These are phyloP conservation scores for Papiliotrema fonsecae DNA, from an alignment of 1,284 basidiomycete species.

Conservation along the genomic window DNA sequence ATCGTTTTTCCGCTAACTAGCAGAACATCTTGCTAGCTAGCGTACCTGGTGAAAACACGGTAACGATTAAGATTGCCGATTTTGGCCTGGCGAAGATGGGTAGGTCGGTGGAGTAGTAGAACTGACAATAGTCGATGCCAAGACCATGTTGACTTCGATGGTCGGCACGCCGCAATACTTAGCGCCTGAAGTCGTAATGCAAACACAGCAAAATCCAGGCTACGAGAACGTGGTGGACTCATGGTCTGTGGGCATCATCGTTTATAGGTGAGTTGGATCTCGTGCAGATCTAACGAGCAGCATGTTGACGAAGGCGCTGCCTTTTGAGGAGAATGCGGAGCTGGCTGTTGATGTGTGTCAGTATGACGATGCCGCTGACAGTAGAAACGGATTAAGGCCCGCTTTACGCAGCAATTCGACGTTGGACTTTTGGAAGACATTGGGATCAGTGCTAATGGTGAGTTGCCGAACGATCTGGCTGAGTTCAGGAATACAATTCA, in stretches of 20 bases:
- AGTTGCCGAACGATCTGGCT: constrained; percentile 9
- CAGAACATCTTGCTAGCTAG: constrained; percentile 46
- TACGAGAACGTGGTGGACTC: constrained; percentile 82
- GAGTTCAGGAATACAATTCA: constrained; percentile 53
- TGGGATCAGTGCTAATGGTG: constrained; percentile 48
- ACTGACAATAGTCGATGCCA: constrained; percentile 25
- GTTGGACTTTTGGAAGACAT: constrained; percentile 54
- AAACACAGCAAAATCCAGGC: constrained; percentile 57
- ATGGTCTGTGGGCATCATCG: constrained; percentile 88
- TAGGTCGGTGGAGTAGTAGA: constrained; percentile 44
- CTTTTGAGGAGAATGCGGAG: constrained; percentile 47
- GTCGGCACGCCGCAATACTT: constrained; percentile 49
- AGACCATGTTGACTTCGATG: constrained; percentile 46
- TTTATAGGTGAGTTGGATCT: constrained; percentile 65
- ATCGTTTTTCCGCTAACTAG: not conserved
- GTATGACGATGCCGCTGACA: constrained; percentile 3
- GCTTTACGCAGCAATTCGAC: constrained; percentile 61
- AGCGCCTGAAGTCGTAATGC: constrained; percentile 62
- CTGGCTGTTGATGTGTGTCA: constrained; percentile 32
- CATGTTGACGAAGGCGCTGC: constrained; percentile 48
- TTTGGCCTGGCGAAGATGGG: constrained; percentile 89
- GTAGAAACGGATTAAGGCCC: constrained; percentile 51
- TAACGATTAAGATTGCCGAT: constrained; percentile 63
- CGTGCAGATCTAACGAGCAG: constrained; percentile 15
- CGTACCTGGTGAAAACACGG: constrained; percentile 20